Evolutionary conservation across 2,329 filamentous ascomycete genomes (phyloP).

Genomic region (Ophiocordyceps camponoti-leonardi): DNA sequence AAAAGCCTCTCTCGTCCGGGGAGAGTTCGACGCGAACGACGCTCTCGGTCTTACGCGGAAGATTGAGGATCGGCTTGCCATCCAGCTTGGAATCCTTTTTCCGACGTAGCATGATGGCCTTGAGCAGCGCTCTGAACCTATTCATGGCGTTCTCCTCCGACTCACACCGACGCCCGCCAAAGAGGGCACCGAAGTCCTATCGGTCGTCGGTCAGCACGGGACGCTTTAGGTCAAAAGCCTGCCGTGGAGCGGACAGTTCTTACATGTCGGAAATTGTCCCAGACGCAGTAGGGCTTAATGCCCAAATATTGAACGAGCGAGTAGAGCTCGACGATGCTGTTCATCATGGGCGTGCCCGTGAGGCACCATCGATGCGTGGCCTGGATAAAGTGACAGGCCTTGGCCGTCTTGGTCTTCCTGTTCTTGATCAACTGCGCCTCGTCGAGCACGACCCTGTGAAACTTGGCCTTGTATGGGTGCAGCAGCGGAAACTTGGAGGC

Average conservation of each 20-base stretch:
- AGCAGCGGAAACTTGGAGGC: constrained; percentile 36
- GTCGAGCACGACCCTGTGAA: constrained; percentile 69
- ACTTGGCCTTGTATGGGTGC: constrained; percentile 40
- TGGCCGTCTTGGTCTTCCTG: constrained; percentile 50
- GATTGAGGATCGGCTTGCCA: constrained; percentile 60
- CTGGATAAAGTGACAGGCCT: constrained; percentile 47
- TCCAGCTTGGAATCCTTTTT: constrained; percentile 68
- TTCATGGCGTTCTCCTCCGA: constrained; percentile 48
- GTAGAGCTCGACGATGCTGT: constrained; percentile 60
- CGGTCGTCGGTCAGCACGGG: constrained; percentile 4
- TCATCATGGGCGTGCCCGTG: constrained; percentile 81
- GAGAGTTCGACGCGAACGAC: constrained; percentile 59
- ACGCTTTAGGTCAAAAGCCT: not conserved
- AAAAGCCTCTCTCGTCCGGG: constrained; percentile 58
- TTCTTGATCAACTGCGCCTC: constrained; percentile 79
- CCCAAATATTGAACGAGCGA: constrained; percentile 61
- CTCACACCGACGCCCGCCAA: constrained; percentile 20
- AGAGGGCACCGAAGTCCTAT: constrained; percentile 24
- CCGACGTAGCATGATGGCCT: constrained; percentile 65
- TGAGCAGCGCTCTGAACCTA: constrained; percentile 57
- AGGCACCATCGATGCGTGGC: constrained; percentile 65
- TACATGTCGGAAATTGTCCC: constrained; percentile 41
- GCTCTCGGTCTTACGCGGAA: constrained; percentile 62
- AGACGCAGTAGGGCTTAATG: constrained; percentile 57
- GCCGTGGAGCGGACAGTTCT: constrained; percentile 8